Conservation (phyloP, 345 rosid genomes). For the Nephelium lappaceum region DNA sequence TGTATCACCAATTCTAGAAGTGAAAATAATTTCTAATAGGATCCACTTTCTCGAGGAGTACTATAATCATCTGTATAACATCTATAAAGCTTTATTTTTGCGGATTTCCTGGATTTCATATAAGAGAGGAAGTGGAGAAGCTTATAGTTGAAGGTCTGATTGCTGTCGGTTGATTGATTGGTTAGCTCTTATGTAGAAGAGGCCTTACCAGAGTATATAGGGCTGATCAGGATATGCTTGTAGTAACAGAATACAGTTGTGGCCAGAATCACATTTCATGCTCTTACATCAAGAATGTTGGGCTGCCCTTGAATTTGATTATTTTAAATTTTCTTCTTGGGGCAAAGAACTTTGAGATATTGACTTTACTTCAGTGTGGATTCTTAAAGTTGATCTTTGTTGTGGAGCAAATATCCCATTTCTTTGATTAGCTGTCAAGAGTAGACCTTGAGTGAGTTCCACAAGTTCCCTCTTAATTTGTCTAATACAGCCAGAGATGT, state of each 20-base stretch:
- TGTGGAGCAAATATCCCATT: background rate
- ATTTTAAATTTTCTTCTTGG: background rate
- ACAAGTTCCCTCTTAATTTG: background rate
- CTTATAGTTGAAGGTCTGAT: background rate
- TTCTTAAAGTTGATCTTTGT: background rate
- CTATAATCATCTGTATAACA: background rate
- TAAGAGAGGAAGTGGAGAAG: background rate
- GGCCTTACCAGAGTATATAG: background rate
- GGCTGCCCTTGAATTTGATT: background rate
- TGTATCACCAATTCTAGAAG: background rate
- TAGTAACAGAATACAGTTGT: background rate
- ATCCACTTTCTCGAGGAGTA: background rate
- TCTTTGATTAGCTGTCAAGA: background rate
- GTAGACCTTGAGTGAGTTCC: background rate
- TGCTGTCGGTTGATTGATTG: background rate
- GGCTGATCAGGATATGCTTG: background rate
- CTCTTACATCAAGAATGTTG: background rate
- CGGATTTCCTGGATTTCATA: too few relatives aligned
- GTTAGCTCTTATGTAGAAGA: background rate
- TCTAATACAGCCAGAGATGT: background rate
- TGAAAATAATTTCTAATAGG: background rate
- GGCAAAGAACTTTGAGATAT: background rate
- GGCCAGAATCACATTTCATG: background rate
- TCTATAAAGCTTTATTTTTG: background rate
- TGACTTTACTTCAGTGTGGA: background rate